Evolutionary conservation across 169 alveolate species (phyloP), one percentile per base, ranked within the genome.

Genomic region (Miamiensis avidus): DNA sequence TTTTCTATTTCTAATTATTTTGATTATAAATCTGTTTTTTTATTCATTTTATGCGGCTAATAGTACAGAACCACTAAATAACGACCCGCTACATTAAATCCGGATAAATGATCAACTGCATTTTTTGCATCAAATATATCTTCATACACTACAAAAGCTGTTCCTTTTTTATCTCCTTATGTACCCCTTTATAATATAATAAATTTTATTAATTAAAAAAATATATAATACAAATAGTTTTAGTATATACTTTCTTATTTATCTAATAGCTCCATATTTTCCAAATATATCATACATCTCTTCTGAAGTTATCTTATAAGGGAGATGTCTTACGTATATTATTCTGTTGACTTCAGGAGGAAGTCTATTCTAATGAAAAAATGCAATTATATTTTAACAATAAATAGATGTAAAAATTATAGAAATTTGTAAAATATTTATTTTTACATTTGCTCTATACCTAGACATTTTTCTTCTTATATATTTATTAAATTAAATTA

Each of bases 251-350:
- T 95, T 98, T 86, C 99, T 96, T 49, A 99, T 98, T 93, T 99
- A 99, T 83, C 99, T 97, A 0, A 99, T 98, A 0, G 99, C 96
- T 1, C 99, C 99, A 93, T 98, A 98, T 89, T 97, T 99, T 29
- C 99, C 99, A 93, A 99, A 99, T 76, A 98, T 98, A 83, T 98
- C 99, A 94, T 98, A 99, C 76, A 99, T 92, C 88, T 99, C 99
- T 86, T 98, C 99, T 11, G 99, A 93, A n/a, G 97, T 93, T 29
- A 95, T 94, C 87, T 96, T 96, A 85, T 88, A 93, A 31, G 98
- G 98, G 25, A 96, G 91, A 85, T 95, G 95, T 81, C 97, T 89
- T 16, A 96, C 98, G 88, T 89, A 96, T 74, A 96, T 82, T 75
- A 96, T 92, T 81, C 97, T 83, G 81, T 93, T 94, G 72, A 96